These are phyloP conservation scores for Hirsutella minnesotensis DNA, from an alignment of 2,329 filamentous ascomycete genomes.

Conservation along the genomic window DNA sequence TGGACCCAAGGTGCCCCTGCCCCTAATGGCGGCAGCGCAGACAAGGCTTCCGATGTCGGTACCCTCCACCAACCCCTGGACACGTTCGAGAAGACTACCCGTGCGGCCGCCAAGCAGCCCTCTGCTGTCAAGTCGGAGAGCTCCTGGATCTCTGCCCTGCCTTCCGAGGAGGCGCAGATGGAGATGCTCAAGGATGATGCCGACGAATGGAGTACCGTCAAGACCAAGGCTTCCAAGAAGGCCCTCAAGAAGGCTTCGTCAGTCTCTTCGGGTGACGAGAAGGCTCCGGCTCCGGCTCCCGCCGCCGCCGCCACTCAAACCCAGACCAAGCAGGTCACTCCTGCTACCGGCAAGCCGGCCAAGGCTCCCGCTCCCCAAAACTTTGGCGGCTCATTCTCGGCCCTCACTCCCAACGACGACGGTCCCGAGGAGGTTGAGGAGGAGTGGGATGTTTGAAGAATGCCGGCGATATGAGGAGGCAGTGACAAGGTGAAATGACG, in stretches of 20 bases:
- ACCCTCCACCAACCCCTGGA: slow-evolving; percentile 40
- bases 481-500: too few species aligned
- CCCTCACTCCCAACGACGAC: slow-evolving; percentile 30
- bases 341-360: slow-evolving; percentile 13
- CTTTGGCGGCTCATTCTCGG: slow-evolving; percentile 37
- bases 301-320: slow-evolving; percentile 17
- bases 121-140: slow-evolving; percentile 21
- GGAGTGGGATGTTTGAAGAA: slow-evolving; percentile 39
- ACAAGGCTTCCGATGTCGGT: slow-evolving; percentile 19
- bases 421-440: slow-evolving; percentile 29
- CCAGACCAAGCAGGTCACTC: slow-evolving; percentile 18
- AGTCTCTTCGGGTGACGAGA: slow-evolving; percentile 21
- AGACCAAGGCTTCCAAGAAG: slow-evolving; percentile 32
- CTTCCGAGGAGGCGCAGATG: slow-evolving; percentile 52
- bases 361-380: slow-evolving; percentile 21
- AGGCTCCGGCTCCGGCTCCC: slow-evolving; percentile 14
- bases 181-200: slow-evolving; percentile 39
- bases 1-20: slow-evolving; percentile 28
- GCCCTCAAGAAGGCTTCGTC: slow-evolving; percentile 24
- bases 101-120: slow-evolving; percentile 16
- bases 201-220: slow-evolving; percentile 51
- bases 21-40: slow-evolving; percentile 17
- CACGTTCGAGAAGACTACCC: slow-evolving; percentile 34
- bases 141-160: slow-evolving; percentile 38
- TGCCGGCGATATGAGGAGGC: too few species aligned